Evolutionary conservation across 352 stramenopile genomes (phyloP).

Genomic region (Phytophthora pisi): DNA sequence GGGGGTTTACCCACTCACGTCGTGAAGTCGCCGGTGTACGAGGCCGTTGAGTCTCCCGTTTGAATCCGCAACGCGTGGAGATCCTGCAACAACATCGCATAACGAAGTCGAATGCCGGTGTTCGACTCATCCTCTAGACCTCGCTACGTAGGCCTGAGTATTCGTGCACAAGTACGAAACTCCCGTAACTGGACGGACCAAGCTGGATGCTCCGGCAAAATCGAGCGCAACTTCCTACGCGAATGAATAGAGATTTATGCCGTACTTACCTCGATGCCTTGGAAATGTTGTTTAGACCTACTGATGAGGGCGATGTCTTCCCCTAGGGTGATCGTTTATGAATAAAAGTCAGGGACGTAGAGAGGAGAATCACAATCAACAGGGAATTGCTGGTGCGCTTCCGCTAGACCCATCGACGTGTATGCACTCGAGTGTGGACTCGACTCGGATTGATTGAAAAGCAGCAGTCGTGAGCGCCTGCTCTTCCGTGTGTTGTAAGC

Average conservation of each 20-base stretch:
- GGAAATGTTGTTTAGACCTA: too few species aligned
- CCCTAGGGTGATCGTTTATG: too few species aligned
- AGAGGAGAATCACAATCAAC: too few species aligned
- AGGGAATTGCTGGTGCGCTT: too few species aligned
- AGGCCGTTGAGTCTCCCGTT: constrained; percentile 23
- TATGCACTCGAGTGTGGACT: too few species aligned
- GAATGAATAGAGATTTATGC: not conserved
- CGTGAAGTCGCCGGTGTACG: constrained; percentile 25
- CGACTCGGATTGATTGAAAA: too few species aligned
- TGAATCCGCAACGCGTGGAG: constrained; percentile 3
- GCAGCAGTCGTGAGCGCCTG: too few species aligned
- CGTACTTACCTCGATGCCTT: too few species aligned
- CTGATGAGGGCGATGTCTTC: too few species aligned
- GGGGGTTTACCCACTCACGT: constrained; percentile 7
- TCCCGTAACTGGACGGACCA: not conserved
- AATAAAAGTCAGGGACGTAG: too few species aligned
- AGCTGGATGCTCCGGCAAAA: not conserved
- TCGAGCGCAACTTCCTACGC: not conserved
- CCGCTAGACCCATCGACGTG: too few species aligned
- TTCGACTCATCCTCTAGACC: not conserved
- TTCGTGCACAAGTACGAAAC: not conserved
- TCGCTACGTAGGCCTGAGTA: not conserved
- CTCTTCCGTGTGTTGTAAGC: too few species aligned
- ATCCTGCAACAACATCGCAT: not conserved
- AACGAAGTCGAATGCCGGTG: not conserved